Evolutionary conservation across 78 protist species (phyloP), one percentile per base, ranked within the genome.

Genomic region (Dictyostelium capitatum): DNA sequence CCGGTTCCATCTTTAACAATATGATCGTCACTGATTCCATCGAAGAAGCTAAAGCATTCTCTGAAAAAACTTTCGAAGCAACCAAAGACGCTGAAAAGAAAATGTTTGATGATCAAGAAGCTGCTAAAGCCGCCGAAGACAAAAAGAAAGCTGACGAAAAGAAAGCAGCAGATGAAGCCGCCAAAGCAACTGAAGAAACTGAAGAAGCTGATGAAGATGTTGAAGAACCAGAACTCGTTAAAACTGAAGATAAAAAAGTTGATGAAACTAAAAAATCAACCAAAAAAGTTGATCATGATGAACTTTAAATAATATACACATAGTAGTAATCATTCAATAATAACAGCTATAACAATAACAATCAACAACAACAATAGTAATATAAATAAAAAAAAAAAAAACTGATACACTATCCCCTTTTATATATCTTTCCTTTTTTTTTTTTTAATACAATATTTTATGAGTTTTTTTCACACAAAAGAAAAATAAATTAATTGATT

Each of bases 1-100:
- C 98, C 20, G 99, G 99, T 67, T 80, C 99, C 64, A 96, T 98
- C 97, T 99, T 98, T 90, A 99, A 99, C 97, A 97, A 98, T 98
- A 95, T 99, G 89, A 9, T 98, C 73, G 90, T 99, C 57, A 32
- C 97, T 46, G 99, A 98, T 96, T 98, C 98, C 48, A 83, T 46
- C 9, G 95, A 75, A 7, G 85, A 72, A 74, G 97, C 93, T 69
- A 79, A 81, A 73, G 87, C 15, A 43, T 87, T 89, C 89, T 96
- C 95, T 72, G 97, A 91, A 69, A 89, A 59, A 74, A 95, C 95
- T 64, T 91, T 87, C 48, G 94, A 30, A 37, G 82, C 54, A 50
- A 77, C 5, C 57, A 57, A 69, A 72, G 95, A 92, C 23, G 96
- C 85, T 7, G 98, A 97, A 80, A 93, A 96, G 96, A 91, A 90